Evolutionary conservation across 495 filamentous ascomycete species (phyloP).

Genomic region (Xylaria palmicola): DNA sequence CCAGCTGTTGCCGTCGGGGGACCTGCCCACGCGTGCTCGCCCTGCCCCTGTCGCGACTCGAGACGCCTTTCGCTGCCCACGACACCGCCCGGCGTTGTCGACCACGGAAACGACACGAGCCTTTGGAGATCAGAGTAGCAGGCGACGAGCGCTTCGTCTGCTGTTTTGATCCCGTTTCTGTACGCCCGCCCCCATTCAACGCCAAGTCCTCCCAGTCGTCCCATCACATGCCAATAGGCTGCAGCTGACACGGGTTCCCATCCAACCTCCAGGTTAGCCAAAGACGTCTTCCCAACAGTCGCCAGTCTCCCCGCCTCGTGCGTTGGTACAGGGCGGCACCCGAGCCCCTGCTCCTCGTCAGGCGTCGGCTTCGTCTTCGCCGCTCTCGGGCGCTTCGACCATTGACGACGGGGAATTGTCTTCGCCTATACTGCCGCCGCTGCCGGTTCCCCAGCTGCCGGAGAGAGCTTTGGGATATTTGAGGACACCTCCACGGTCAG

Average conservation of each 20-base stretch:
- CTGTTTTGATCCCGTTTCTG: conserved; percentile 51
- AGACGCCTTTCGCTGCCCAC: background rate
- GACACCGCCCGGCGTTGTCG: conserved; percentile 19
- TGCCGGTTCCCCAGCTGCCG: conserved; percentile 48
- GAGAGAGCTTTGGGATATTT: conserved; percentile 47
- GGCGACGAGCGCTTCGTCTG: conserved; percentile 55
- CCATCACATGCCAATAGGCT: background rate
- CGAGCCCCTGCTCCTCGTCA: conserved; percentile 29
- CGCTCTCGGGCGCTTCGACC: conserved; percentile 54
- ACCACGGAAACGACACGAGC: conserved; percentile 22
- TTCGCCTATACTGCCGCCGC: conserved; percentile 53
- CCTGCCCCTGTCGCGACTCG: background rate
- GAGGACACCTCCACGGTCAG: conserved; percentile 47
- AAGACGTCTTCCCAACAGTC: conserved; percentile 54
- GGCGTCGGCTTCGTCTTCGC: conserved; percentile 36
- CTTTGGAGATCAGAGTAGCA: conserved; percentile 44
- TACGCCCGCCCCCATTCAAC: conserved; percentile 25
- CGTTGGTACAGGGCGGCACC: conserved; percentile 49
- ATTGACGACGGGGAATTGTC: conserved; percentile 50
- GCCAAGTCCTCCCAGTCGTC: background rate
- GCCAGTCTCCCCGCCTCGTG: conserved; percentile 51
- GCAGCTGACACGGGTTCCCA: conserved; percentile 9
- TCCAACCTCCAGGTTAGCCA: conserved; percentile 24
- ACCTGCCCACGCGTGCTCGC: background rate
- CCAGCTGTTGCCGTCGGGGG: background rate